These are phyloP conservation scores for Spiromastix sp. DNA, from an alignment of 2,329 filamentous ascomycete genomes.

Conservation along the genomic window DNA sequence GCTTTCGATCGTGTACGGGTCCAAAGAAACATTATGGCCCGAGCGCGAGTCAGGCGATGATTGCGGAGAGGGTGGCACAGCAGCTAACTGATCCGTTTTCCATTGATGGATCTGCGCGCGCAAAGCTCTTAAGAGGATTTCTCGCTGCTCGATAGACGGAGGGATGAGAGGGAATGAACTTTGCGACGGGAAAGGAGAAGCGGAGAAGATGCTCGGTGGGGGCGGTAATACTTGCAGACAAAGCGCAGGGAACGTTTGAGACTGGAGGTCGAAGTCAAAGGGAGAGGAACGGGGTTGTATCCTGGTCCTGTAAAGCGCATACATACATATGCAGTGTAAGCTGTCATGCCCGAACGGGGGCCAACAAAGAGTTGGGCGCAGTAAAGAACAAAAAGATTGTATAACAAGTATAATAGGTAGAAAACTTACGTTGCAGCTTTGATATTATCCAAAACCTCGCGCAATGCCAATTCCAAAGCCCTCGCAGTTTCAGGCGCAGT, in stretches of 20 bases:
- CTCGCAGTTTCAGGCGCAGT: conserved; percentile 70
- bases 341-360: too few species aligned
- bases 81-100: conserved; percentile 40
- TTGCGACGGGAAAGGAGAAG: conserved; percentile 65
- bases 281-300: conserved; percentile 35
- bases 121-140: conserved; percentile 59
- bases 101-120: conserved; percentile 57
- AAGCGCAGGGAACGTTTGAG: conserved; percentile 76
- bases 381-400: background rate
- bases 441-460: conserved; percentile 71
- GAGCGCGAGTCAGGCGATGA: conserved; percentile 6
- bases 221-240: conserved; percentile 71
- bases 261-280: conserved; percentile 73
- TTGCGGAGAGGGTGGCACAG: conserved; percentile 8
- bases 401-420: too few species aligned
- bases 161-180: conserved; percentile 74
- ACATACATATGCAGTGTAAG: conserved; percentile 7
- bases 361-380: too few species aligned
- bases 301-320: conserved; percentile 29
- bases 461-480: conserved; percentile 73
- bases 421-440: conserved; percentile 66
- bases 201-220: conserved; percentile 72
- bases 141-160: conserved; percentile 62
- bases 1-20: conserved; percentile 30
- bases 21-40: conserved; percentile 15